These are phyloP conservation scores for Hippophae rhamnoides DNA, from an alignment of 306 rosid genomes.

Conservation along the genomic window DNA sequence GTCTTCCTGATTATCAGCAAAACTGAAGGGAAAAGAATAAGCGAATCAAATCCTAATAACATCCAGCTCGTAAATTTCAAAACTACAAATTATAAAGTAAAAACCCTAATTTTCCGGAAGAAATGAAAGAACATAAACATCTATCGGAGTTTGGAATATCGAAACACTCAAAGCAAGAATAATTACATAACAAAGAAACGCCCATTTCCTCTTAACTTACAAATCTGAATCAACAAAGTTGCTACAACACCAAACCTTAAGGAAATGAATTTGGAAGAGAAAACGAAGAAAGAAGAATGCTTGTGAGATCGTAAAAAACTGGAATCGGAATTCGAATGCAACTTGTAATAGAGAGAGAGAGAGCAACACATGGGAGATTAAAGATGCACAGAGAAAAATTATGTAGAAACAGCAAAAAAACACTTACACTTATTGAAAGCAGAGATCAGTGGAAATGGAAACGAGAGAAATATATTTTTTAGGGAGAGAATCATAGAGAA, in stretches of 20 bases:
- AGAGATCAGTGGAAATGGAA: not conserved
- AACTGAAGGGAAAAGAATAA: not conserved
- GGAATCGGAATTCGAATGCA: constrained; percentile 24
- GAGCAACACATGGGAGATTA: constrained; percentile 21
- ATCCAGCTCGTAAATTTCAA: not conserved
- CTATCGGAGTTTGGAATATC: not conserved
- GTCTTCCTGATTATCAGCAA: not conserved
- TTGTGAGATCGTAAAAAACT: not conserved
- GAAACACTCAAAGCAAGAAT: not conserved
- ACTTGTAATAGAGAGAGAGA: constrained; percentile 23
- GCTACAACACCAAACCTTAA: constrained; percentile 2
- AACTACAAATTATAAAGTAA: not conserved
- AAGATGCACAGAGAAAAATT: constrained; percentile 16
- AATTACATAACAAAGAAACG: not conserved
- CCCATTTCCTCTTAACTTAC: not conserved
- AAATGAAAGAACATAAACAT: not conserved
- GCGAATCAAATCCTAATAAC: not conserved
- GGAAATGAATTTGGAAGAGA: not conserved
- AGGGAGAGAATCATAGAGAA: constrained; percentile 1
- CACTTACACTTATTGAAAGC: not conserved
- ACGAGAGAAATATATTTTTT: not conserved
- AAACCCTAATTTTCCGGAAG: constrained; percentile 4
- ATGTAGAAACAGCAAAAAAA: not conserved
- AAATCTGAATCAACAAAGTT: constrained; percentile 15
- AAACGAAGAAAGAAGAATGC: not conserved